Evolutionary conservation across 176 grass and related monocot species (phyloP), one percentile per base, ranked within the genome.

Genomic region (Carex parvula): DNA sequence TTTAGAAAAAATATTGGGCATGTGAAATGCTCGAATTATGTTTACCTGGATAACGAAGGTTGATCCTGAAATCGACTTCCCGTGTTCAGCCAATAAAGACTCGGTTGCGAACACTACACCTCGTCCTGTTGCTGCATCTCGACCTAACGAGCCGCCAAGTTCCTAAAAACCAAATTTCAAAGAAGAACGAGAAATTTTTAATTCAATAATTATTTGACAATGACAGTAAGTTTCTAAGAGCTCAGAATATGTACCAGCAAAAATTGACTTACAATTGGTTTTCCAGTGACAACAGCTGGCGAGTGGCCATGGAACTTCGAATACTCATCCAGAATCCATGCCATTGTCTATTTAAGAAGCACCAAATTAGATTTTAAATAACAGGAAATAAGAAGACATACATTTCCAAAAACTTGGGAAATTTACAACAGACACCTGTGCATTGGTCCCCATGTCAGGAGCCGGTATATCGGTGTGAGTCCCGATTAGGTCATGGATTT

Each of bases 261-360:
- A 79, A 30, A 59, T 79, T 54, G 63, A 88, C 96, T 88, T 89
- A 98, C 96, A 50, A 98, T 89, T 78, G 96, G 96, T 57, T 98
- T 98, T 81, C 96, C 96, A 8, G 96, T 98, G 76, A 95, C 96
- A 63, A 98, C 88, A 70, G 96, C 96, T 32, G 93, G 93, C 39
- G 96, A 98, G 84, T 98, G 89, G 57, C 96, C 93, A 85, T 98
- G 92, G 71, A 98, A 98, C 81, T 98, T 98, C 0, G 96, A 98
- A 74, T 98, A 98, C 68, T 98, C 93, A 42, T 98, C 96, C 55
- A 95, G 80, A 64, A 98, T 98, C 96, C 96, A 98, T 81, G 96
- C 96, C 96, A 98, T 98, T 5, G 93, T 98, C 96, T 98, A 78
- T 89, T 64, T 79, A 30, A 55, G 22, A 15, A 66, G 16, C 2